Percentiles rank a stretch among this genome's conserved stretches.
Evolutionary conservation across 345 rosid species (phyloP).

Genomic region (Laguncularia racemosa): DNA sequence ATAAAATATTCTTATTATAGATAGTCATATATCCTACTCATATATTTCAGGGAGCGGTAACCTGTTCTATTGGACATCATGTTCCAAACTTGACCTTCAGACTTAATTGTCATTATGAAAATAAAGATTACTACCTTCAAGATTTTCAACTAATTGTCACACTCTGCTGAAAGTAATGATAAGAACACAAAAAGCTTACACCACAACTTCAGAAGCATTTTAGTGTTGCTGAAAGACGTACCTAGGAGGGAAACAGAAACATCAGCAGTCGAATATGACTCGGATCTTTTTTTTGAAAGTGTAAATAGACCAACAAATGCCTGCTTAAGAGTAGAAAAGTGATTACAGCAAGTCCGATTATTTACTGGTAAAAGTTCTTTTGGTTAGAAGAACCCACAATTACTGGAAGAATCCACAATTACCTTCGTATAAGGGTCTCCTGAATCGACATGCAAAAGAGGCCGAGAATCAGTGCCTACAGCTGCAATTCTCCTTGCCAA

Average conservation of each 20-base stretch:
- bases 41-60: background rate
- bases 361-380: background rate
- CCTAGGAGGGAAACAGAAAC: slow-evolving; percentile 27
- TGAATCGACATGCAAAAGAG: slow-evolving; percentile 28
- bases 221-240: background rate
- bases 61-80: no score
- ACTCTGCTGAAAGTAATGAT: no score
- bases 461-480: slow-evolving; percentile 38
- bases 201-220: no score
- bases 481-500: slow-evolving; percentile 49
- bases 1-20: no score
- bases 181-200: no score
- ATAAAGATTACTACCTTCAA: no score
- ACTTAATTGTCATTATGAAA: no score
- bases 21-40: background rate
- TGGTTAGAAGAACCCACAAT: background rate
- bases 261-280: slow-evolving; percentile 32
- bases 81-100: no score
- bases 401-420: background rate
- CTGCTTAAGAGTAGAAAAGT: slow-evolving; percentile 11
- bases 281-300: slow-evolving; percentile 27
- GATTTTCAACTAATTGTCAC: no score
- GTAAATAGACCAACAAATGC: slow-evolving; percentile 29
- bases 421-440: slow-evolving; percentile 40
- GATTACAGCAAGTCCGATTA: background rate